A percentile compares a stretch with the other conserved stretches of the same genome.
These are phyloP conservation scores for Balakata baccata DNA, from an alignment of 345 rosid species.

Conservation along the genomic window DNA sequence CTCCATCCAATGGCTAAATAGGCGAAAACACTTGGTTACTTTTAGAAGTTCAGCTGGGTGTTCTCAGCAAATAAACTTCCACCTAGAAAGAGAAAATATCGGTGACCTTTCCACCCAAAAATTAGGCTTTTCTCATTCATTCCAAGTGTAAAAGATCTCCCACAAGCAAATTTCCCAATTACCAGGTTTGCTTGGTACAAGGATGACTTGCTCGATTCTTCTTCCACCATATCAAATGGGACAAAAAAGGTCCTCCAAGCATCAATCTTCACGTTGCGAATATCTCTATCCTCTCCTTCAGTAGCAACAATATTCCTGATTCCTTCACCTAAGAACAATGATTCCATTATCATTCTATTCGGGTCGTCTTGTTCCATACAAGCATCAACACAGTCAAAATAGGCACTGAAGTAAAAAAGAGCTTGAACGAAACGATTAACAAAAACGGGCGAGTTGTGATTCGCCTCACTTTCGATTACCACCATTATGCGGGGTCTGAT, in stretches of 20 bases:
- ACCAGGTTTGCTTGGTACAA: conserved; percentile 17
- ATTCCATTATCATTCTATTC: conserved; percentile 3
- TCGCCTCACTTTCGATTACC: conserved; percentile 41
- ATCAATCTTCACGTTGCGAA: conserved; percentile 15
- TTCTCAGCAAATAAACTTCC: conserved; percentile 10
- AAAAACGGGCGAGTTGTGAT: conserved; percentile 41
- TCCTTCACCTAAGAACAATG: conserved; percentile 11
- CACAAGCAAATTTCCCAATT: conserved; percentile 13
- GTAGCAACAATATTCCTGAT: conserved; percentile 10
- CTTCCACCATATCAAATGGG: conserved; percentile 15
- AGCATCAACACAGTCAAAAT: conserved; percentile 28
- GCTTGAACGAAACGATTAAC: conserved; percentile 42
- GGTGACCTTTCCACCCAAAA: conserved; percentile 26
- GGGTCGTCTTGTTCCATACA: conserved; percentile 14
- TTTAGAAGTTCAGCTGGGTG: too few relatives aligned
- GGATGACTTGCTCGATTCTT: conserved; percentile 6
- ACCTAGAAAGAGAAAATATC: conserved; percentile 20
- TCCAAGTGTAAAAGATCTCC: conserved; percentile 15
- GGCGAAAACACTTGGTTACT: too few relatives aligned
- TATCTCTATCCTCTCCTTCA: conserved; percentile 18
- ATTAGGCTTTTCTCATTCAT: conserved; percentile 13
- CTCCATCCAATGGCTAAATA: too few relatives aligned
- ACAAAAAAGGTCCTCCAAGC: conserved; percentile 24
- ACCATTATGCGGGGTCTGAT: conserved; percentile 41
- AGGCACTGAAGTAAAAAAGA: conserved; percentile 37